Base-by-base conservation (phyloP, 176 grass and related monocot genomes). In the Paspalum vaginatum region DNA sequence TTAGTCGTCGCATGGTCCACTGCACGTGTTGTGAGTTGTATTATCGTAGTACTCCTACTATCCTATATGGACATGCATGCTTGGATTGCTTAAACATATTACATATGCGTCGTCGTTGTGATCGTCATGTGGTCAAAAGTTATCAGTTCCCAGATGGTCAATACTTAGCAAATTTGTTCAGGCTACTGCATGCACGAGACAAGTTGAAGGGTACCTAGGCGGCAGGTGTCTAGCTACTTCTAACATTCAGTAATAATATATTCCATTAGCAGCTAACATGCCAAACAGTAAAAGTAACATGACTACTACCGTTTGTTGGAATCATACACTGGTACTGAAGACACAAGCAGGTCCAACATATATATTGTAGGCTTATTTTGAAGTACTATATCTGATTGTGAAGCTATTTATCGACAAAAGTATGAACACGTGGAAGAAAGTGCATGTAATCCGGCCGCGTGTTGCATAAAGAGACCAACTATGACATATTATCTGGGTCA, bases 341-440 rank as follows among this genome's bases (percentile, higher is more conserved):
- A n/a, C 21, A 20, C 5, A 58, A 58, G 24, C 32, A 32, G 3
- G 42, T 18, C 57, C 43, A 40, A 13, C 16, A 37, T 26, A 77
- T 51, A 13, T n/a, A 37, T 26, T 68, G 41, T 51, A 41, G 25
- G n/a, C 24, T 77, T 25, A 24, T 78, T 41, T 41, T 9, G 27
- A 39, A 5, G 42, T 43, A 43, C 8, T 0, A 4, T 0, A 2
- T 25, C 60, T 77, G 52, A 70, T 77, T 61, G 64, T 50, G 15
- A 41, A 70, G 64, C 20, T 61, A 20, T 78, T 5, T 43, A 43
- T 5, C 8, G 41, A 18, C 53, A 70, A 60, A 70, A 60, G 26
- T 61, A 50, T 18, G 42, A 78, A 77, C 63, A 78, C 83, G 63
- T 78, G 83, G 74, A 85, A 70, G 74, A 20, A 69, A 53, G 64